Percentiles rank a stretch among this genome's conserved stretches.
Conservation (phyloP, 2,329 filamentous ascomycete species). For the Colletotrichum truncatum region DNA sequence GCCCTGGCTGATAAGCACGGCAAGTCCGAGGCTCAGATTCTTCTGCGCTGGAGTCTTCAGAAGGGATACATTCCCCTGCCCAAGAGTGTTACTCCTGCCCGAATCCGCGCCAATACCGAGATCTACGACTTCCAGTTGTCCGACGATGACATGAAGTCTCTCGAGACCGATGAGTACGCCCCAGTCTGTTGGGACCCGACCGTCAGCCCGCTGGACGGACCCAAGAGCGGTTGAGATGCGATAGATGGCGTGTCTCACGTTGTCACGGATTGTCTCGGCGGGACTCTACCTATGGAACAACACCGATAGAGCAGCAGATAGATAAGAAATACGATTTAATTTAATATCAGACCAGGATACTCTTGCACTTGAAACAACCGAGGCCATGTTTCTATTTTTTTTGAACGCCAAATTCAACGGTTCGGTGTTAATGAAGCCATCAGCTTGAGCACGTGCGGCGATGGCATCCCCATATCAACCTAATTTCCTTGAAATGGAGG, state of each 20-base stretch:
- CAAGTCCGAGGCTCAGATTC: slow-evolving; percentile 78
- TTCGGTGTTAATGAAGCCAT: not conserved
- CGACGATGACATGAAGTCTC: slow-evolving; percentile 58
- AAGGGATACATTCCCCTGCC: slow-evolving; percentile 79
- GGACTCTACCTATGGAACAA: not conserved
- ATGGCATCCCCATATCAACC: not conserved
- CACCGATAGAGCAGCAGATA: not conserved
- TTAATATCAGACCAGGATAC: not conserved
- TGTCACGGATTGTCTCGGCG: not conserved
- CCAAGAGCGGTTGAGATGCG: slow-evolving; percentile 5
- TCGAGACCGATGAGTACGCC: slow-evolving; percentile 62
- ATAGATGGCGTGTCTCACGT: not conserved
- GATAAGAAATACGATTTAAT: not conserved
- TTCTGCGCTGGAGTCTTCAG: slow-evolving; percentile 85
- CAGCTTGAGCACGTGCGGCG: not conserved
- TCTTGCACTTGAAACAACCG: not conserved
- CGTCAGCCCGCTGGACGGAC: slow-evolving; percentile 51
- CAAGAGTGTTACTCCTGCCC: slow-evolving; percentile 75
- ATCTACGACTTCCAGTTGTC: slow-evolving; percentile 66
- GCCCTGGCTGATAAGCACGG: slow-evolving; percentile 75
- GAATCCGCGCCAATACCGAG: slow-evolving; percentile 71
- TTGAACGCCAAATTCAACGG: not conserved
- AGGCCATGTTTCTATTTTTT: not conserved
- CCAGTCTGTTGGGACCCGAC: slow-evolving; percentile 67
- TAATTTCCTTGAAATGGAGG: not conserved